Base-by-base conservation (phyloP, 768 basidiomycete species). In the Mrakia blollopis region DNA sequence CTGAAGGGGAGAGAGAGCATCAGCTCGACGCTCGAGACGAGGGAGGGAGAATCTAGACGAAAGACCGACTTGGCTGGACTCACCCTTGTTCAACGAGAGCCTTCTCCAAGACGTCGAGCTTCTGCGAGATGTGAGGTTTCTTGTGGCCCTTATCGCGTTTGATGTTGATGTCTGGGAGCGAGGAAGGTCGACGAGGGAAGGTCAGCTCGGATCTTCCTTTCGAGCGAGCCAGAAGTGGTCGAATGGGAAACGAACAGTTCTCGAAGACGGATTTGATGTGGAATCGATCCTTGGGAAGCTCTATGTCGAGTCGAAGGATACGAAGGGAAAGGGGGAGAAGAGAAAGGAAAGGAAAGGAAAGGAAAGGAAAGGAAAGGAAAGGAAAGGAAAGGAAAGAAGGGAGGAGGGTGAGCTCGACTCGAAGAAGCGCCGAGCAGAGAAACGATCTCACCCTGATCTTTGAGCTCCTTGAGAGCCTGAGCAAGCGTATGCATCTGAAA, bases 51-150 rank as follows among this genome's bases (percentile, higher is more conserved):
- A 6, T 57, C 25, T 10, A n/a, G 62, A 63, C 5, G 30, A 30
- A 14, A 60, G 23, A 30, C 2, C 39, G 9, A n/a, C n/a, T n/a
- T n/a, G n/a, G n/a, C n/a, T 32, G 3, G 1, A 61, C 60, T 30
- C 11, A 63, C 62, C 30, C 62, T 30, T 63, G 30, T 16, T 63
- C 62, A 21, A 63, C 62, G n/a, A 63, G 62, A 30, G 62, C 62
- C 32, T 63, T 63, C 30, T 63, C 62, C 30, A 63, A 14, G 10
- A 63, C 62, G 2, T 63, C 62, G 10, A 63, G 62, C 62, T 63
- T 63, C 32, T 63, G 62, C 16, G 62, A 32, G 62, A 63, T 37
- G 62, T 63, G 35, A n/a, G 62, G 62, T 30, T 63, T 63, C 32
- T 63, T 63, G 62, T 63, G 62, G 2, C 62, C 62, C 32, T 63